These are phyloP conservation scores for Hymenoscyphus salicellus DNA, from an alignment of 2,329 filamentous ascomycete species.

Conservation along the genomic window DNA sequence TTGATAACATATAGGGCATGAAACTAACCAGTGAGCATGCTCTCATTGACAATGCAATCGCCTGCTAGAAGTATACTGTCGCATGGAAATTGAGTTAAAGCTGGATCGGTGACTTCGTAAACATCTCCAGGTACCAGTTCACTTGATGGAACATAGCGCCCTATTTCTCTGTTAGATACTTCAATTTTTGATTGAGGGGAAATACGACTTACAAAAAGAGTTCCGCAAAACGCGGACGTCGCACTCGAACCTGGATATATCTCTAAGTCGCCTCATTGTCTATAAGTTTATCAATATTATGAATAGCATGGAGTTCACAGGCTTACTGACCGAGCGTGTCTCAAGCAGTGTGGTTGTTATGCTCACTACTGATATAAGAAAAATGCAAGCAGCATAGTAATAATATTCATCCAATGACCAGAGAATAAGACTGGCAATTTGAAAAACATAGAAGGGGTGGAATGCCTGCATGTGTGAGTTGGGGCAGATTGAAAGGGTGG, in stretches of 20 bases:
- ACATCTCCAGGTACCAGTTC: constrained; percentile 94
- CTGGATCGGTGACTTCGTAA: constrained; percentile 94
- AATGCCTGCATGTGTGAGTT: constrained; percentile 60
- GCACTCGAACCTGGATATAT: constrained; percentile 93
- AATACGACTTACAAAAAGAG: constrained; percentile 70
- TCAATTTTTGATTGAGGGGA: not conserved
- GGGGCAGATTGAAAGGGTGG: constrained; percentile 7
- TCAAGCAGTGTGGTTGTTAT: constrained; percentile 87
- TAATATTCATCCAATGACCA: constrained; percentile 98
- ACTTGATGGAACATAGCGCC: constrained; percentile 79
- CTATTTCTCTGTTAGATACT: constrained; percentile 39
- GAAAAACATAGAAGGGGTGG: constrained; percentile 97
- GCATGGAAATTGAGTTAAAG: constrained; percentile 80
- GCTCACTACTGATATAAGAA: constrained; percentile 88
- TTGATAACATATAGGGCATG: not conserved
- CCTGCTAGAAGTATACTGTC: constrained; percentile 89
- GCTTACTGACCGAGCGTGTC: constrained; percentile 67
- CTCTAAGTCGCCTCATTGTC: constrained; percentile 85
- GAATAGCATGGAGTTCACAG: constrained; percentile 10
- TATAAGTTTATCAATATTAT: constrained; percentile 34
- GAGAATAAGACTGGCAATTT: constrained; percentile 86
- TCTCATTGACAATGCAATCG: constrained; percentile 98
- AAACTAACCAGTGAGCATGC: constrained; percentile 77
- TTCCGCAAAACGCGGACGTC: constrained; percentile 90
- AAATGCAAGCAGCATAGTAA: constrained; percentile 94